Evolutionary conservation across 2,329 filamentous ascomycete genomes (phyloP), one percentile per base, ranked within the genome.

Genomic region (Cadophora sp.): DNA sequence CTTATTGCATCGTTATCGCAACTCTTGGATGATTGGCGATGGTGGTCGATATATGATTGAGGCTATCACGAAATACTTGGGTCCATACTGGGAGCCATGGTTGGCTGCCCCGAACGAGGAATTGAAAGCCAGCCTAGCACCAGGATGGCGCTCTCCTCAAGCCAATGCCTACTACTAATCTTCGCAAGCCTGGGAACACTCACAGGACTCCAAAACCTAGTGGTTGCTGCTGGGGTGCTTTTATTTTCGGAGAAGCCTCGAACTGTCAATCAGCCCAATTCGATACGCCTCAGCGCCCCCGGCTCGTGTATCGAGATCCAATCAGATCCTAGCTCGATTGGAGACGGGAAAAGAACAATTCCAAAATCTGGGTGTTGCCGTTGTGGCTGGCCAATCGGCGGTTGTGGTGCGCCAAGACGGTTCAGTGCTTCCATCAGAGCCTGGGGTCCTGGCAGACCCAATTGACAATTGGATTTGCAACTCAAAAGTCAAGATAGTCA

Each of bases 1-100:
- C 8, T 66, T 80, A 53, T 64, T 81, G 26, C 75, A 80, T 67
- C 65, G 58, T n/a, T 48, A 68, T 46, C 62, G 73, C 29, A 26
- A 69, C 6, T 66, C 69, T 8, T 74, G 74, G 74, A 31, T 74
- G 7, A 66, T 74, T 61, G 73, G 70, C 16, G 67, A 71, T 31
- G 65, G 65, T 24, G 73, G 73, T 34, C 60, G 65, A 11, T 71
- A 65, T 53, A 53, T 75, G 14, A 71, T 75, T 16, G 62, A 73
- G 26, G 66, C 64, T 5, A 73, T 75, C 43, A 56, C 53, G 6
- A 64, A 63, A n/a, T 64, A 62, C 48, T 62, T 75, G 31, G 70
- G 72, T 14, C 26, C 65, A 3, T 59, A 62, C 11, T 75, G 72
- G 72, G 64, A 64, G 8, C 46, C 67, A 55, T 73, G 69, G 71